These are phyloP conservation scores for Candida sp. DNA, from an alignment of 1,139 yeast genomes.

Conservation along the genomic window DNA sequence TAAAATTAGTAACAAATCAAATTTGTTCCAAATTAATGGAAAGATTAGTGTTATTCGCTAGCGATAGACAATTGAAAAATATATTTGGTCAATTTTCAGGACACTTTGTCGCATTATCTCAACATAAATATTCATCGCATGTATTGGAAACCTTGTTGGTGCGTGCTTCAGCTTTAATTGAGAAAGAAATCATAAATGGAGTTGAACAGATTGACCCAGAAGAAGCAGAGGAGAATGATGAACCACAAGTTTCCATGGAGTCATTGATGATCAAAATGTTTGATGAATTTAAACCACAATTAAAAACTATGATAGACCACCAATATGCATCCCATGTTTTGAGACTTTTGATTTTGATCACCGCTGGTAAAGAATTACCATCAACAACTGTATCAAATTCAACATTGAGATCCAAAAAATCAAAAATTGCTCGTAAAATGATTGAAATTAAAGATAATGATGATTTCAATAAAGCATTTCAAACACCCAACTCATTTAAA, in stretches of 20 bases:
- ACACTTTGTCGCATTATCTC: constrained; percentile 71
- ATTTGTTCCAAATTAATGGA: constrained; percentile 93
- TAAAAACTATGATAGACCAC: constrained; percentile 61
- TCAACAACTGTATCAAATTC: constrained; percentile 71
- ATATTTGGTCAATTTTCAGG: constrained; percentile 67
- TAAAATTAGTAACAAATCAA: constrained; percentile 90
- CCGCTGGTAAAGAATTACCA: constrained; percentile 81
- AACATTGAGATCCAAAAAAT: constrained; percentile 77
- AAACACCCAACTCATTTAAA: constrained; percentile 71
- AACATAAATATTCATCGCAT: constrained; percentile 92
- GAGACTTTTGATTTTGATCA: constrained; percentile 64
- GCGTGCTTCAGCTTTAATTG: constrained; percentile 72
- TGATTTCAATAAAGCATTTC: constrained; percentile 63
- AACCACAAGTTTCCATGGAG: constrained; percentile 51
- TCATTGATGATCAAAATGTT: constrained; percentile 60
- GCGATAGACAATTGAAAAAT: constrained; percentile 59
- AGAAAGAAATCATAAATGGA: constrained; percentile 53
- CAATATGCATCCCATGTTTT: constrained; percentile 88
- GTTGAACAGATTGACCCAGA: constrained; percentile 28
- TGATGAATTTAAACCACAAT: constrained; percentile 61
- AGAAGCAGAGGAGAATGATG: constrained; percentile 28
- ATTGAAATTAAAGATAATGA: constrained; percentile 79
- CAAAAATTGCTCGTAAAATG: constrained; percentile 91
- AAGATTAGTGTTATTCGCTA: constrained; percentile 68
- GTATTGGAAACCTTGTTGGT: constrained; percentile 85